These are phyloP conservation scores for Metschnikowia henanensis DNA, from an alignment of 805 yeast genomes.

Conservation along the genomic window DNA sequence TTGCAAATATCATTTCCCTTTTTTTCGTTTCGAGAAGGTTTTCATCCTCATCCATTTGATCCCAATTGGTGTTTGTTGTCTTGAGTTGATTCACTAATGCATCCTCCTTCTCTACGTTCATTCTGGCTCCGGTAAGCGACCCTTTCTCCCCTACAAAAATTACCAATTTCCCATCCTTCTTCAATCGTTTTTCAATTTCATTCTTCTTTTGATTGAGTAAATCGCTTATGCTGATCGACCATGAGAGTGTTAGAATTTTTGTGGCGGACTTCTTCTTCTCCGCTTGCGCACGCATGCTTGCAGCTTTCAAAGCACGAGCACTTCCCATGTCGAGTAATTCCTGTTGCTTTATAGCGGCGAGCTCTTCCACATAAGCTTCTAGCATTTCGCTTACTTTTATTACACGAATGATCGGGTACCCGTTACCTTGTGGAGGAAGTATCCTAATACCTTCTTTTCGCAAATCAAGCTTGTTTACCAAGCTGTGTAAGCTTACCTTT, in stretches of 20 bases:
- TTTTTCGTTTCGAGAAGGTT: slow-evolving; percentile 21
- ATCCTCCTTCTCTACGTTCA: slow-evolving; percentile 15
- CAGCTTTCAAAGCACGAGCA: slow-evolving; percentile 27
- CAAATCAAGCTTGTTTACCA: slow-evolving; percentile 32
- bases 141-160: slow-evolving; percentile 26
- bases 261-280: slow-evolving; percentile 40
- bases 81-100: slow-evolving; percentile 10
- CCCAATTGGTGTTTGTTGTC: slow-evolving; percentile 10
- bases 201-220: slow-evolving; percentile 50
- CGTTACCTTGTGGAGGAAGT: slow-evolving; percentile 21
- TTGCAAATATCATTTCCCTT: slow-evolving; percentile 30
- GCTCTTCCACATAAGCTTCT: slow-evolving; percentile 27
- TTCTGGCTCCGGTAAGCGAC: slow-evolving; percentile 16
- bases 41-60: slow-evolving; percentile 18
- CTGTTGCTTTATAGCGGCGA: slow-evolving; percentile 32
- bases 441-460: slow-evolving; percentile 24
- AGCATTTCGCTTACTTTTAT: slow-evolving; percentile 33
- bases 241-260: slow-evolving; percentile 51
- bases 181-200: slow-evolving; percentile 47
- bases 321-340: slow-evolving; percentile 37
- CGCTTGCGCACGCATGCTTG: slow-evolving; percentile 28
- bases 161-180: slow-evolving; percentile 42
- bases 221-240: slow-evolving; percentile 58
- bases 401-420: slow-evolving; percentile 29
- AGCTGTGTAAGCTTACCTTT: slow-evolving; percentile 27